Base-by-base conservation (phyloP, 768 basidiomycete species). In the Calocybe gangraenosa region DNA sequence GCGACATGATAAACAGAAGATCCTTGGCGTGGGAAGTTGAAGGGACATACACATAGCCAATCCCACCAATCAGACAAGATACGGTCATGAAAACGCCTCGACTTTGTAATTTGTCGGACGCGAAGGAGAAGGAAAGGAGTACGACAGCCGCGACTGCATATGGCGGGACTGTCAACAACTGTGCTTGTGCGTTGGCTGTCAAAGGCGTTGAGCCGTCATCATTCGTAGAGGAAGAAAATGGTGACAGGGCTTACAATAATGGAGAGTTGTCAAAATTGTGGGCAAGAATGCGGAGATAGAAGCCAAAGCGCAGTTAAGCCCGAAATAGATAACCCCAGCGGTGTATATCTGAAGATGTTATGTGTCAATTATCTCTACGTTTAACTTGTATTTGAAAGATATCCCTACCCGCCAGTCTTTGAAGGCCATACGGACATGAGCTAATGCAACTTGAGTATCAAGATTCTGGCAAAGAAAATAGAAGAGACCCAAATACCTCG, bases 271-370 rank as follows among this genome's bases (percentile, higher is more conserved):
- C 35, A 92, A 78, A 55, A 92, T 87, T 2, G 87, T 91, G 2
- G 90, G 90, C 43, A 92, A 65, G 66, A 92, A 92, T 0, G 87
- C 87, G 18, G 83, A 82, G 28, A 84, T 84, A 7, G 87, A 85
- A n/a, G 85, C 81, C 13, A 90, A 66, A 17, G 86, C 83, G 40
- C 77, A 78, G 55, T 89, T 89, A 40, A 87, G 65, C 22, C 84
- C 86, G 57, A 90, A 88, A 60, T 87, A 90, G 48, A 89, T 80
- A 21, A 81, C 74, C 0, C 88, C 88, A 0, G 72, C 86, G 7
- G 68, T 55, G 53, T 87, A 84, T 23, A 82, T 68, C 82, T 81
- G 46, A 17, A 33, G 19, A 9, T n/a, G 25, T 28, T 37, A 31
- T 3, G 34, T 39, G 13, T 36, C 31, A 21, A 40, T 37, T 49